phyloP scores from a whole-genome alignment of 176 grass and related monocot species.

The Hyparrhenia diplandra region DNA sequence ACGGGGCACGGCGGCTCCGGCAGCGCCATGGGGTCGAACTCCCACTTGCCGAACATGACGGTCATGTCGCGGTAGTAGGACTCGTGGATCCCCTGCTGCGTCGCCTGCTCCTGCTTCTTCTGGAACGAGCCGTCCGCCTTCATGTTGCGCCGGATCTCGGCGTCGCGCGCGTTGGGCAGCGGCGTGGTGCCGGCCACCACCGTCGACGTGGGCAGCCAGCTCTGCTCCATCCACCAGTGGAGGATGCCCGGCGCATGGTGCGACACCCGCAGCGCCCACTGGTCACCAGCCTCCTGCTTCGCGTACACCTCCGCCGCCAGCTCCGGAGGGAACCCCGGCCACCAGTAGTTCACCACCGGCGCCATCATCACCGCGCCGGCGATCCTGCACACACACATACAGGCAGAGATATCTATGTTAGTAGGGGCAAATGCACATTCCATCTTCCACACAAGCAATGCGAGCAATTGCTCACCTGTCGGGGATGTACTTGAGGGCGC shows the following conservation, averaged over 20 bases:
- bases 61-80: slow-evolving; percentile 76
- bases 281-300: slow-evolving; percentile 56
- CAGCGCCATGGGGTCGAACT: slow-evolving; percentile 76
- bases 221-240: slow-evolving; percentile 88
- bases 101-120: slow-evolving; percentile 48
- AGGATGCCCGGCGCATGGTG: slow-evolving; percentile 63
- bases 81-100: slow-evolving; percentile 76
- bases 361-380: slow-evolving; percentile 59
- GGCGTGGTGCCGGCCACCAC: slow-evolving; percentile 49
- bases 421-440: neutral
- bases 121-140: slow-evolving; percentile 28
- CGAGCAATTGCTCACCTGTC: slow-evolving; percentile 14
- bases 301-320: slow-evolving; percentile 41
- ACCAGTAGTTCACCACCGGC: slow-evolving; percentile 61
- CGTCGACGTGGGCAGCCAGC: slow-evolving; percentile 67
- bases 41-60: slow-evolving; percentile 89
- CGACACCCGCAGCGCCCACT: slow-evolving; percentile 63
- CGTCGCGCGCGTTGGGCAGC: slow-evolving; percentile 58
- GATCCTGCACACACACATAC: slow-evolving; percentile 15
- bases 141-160: slow-evolving; percentile 12
- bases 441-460: too few relatives aligned
- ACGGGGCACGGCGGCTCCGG: slow-evolving; percentile 48
- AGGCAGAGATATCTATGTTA: neutral
- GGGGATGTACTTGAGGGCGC: slow-evolving; percentile 69
- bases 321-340: slow-evolving; percentile 57